A percentile compares a stretch with the other conserved stretches of the same genome.
These are phyloP conservation scores for Linaria vulgaris DNA, from an alignment of 257 asterid genomes.

Conservation along the genomic window DNA sequence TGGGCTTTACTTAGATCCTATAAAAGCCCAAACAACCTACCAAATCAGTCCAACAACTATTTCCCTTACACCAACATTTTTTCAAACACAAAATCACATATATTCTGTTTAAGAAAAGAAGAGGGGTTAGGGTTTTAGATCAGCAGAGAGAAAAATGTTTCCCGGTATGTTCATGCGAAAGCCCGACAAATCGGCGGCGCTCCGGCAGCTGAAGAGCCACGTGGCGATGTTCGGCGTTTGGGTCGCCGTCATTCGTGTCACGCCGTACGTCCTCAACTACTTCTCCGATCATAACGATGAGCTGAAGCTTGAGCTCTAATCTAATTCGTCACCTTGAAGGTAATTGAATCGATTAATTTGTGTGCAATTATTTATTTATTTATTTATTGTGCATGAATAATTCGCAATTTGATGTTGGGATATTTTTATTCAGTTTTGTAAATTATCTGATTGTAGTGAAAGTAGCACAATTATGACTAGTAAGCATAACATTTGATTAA, in stretches of 20 bases:
- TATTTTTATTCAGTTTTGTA: too few species aligned
- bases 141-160: conserved; percentile 20
- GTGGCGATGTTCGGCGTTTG: conserved; percentile 52
- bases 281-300: conserved; percentile 65
- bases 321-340: conserved; percentile 18
- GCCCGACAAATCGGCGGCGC: conserved; percentile 55
- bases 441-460: too few species aligned
- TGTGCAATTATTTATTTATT: too few species aligned
- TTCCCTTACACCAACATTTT: too few species aligned
- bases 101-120: not conserved
- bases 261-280: conserved; percentile 75
- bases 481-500: too few species aligned
- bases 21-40: not conserved
- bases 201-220: conserved; percentile 59
- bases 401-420: not conserved
- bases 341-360: conserved; percentile 12
- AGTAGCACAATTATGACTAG: too few species aligned
- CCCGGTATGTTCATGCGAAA: conserved; percentile 53
- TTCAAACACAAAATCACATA: not conserved
- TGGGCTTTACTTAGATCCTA: too few species aligned
- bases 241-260: conserved; percentile 52
- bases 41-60: too few species aligned
- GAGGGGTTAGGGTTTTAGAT: conserved; percentile 40
- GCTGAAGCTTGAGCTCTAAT: conserved; percentile 59
- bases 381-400: not conserved